These are phyloP conservation scores for Claviceps purpurea DNA, from an alignment of 2,329 filamentous ascomycete species.

Conservation along the genomic window DNA sequence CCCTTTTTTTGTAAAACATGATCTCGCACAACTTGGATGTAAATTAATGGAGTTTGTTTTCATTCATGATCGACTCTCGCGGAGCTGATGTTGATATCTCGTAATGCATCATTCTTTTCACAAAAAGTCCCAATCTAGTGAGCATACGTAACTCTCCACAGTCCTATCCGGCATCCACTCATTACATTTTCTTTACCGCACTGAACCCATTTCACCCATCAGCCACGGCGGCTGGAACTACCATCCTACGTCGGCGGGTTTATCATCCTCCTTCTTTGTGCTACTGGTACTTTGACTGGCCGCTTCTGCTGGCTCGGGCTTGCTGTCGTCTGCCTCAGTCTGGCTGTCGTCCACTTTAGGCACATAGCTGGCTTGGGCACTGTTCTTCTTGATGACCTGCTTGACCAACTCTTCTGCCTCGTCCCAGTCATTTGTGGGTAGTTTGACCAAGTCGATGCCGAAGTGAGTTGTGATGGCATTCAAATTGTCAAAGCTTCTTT, in stretches of 20 bases:
- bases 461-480: conserved; percentile 71
- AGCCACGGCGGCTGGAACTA: neutral
- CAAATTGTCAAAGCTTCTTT: conserved; percentile 66
- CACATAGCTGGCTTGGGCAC: conserved; percentile 41
- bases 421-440: conserved; percentile 86
- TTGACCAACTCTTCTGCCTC: conserved; percentile 73
- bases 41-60: no score
- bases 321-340: conserved; percentile 28
- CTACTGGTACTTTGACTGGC: conserved; percentile 8
- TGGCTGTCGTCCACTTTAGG: conserved; percentile 29
- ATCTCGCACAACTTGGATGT: no score
- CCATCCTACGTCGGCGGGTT: neutral
- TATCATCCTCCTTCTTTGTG: neutral
- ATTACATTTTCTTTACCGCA: neutral
- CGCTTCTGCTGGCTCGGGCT: conserved; percentile 15
- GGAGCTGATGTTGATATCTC: conserved; percentile 5
- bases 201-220: neutral
- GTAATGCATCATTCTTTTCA: conserved; percentile 4
- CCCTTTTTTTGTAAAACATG: no score
- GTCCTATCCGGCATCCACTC: neutral
- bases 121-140: neutral
- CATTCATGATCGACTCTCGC: neutral
- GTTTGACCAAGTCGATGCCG: conserved; percentile 63
- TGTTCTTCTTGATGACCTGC: conserved; percentile 60
- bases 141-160: neutral